Evolutionary conservation across 257 asterid species (phyloP).

Genomic region (Scutellaria baicalensis): DNA sequence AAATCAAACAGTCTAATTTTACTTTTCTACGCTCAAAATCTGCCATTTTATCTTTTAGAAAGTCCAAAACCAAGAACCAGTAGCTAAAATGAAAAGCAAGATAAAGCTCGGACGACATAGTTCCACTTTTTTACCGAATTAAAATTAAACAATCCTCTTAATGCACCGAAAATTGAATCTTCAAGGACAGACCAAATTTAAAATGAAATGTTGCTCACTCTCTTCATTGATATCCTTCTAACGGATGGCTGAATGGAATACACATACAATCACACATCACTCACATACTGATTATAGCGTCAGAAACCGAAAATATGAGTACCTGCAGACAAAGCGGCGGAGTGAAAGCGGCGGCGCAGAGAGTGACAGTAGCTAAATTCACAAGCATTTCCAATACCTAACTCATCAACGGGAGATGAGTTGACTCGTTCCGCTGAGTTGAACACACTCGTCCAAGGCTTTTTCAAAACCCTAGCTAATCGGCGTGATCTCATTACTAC

Average conservation of each 20-base stretch:
- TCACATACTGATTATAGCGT: too few species aligned
- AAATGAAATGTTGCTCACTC: background rate
- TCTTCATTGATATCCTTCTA: background rate
- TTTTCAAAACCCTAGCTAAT: constrained; percentile 33
- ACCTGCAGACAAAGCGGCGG: constrained; percentile 27
- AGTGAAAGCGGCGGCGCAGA: constrained; percentile 24
- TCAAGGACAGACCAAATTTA: background rate
- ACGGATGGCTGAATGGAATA: background rate
- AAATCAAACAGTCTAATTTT: background rate
- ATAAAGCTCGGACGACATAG: background rate
- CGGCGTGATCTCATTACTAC: constrained; percentile 20
- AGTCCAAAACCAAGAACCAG: background rate
- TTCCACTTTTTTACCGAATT: background rate
- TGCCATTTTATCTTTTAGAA: background rate
- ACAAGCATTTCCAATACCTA: constrained; percentile 6
- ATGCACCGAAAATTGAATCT: constrained; percentile 1
- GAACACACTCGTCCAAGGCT: constrained; percentile 19
- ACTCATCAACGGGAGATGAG: constrained; percentile 5
- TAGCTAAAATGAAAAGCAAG: too few species aligned
- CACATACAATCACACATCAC: background rate
- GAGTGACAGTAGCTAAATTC: constrained; percentile 5
- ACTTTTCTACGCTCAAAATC: background rate
- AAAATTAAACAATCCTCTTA: background rate
- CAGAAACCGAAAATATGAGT: background rate
- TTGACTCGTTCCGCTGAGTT: constrained; percentile 16